Evolutionary conservation across 306 rosid genomes (phyloP), one percentile per base, ranked within the genome.

Genomic region (Vigna trinervia): DNA sequence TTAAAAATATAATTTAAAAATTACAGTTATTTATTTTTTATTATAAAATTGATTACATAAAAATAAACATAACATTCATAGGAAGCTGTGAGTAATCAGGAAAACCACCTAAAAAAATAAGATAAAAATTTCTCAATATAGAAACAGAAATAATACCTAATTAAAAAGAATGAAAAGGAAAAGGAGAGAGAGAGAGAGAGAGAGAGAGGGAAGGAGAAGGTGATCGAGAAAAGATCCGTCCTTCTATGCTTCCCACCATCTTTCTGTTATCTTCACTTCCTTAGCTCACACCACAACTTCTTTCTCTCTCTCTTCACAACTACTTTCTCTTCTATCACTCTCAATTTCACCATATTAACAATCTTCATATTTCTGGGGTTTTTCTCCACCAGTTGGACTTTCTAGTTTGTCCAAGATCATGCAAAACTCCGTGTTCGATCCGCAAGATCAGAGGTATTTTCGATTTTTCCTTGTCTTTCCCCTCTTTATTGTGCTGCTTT

Each of bases 371-470:
- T 62, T 13, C 9, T 14, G 5, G 32, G 39, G 0, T 34, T 62
- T 50, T 38, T 26, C 60, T 30, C 59, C 69, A 77, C 83, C 67
- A 71, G 77, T 86, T 82, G 75, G 65, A 77, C 8, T 10, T 65
- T 46, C 22, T 62, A 59, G 12, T 72, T 73, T 41, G 32, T 69
- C 56, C 53, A 12, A 71, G 51, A 65, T 56, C 78, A 83, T 88
- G 93, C 82, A 76, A n/a, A 87, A 69, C 74, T 67, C 90, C 50
- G 81, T 71, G 84, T 87, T 76, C 83, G 91, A 89, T 79, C 81
- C 78, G 61, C 91, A 75, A 83, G 89, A 94, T 90, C 93, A 77
- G 86, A 85, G 88, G 97, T 91, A 53, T n/a, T 84, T 68, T 80
- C 61, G 41, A 19, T 69, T 74, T 71, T 1, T 51, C 63, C 13